Evolutionary conservation across 1,284 basidiomycete genomes (phyloP).

Genomic region (Leccinum fallax): DNA sequence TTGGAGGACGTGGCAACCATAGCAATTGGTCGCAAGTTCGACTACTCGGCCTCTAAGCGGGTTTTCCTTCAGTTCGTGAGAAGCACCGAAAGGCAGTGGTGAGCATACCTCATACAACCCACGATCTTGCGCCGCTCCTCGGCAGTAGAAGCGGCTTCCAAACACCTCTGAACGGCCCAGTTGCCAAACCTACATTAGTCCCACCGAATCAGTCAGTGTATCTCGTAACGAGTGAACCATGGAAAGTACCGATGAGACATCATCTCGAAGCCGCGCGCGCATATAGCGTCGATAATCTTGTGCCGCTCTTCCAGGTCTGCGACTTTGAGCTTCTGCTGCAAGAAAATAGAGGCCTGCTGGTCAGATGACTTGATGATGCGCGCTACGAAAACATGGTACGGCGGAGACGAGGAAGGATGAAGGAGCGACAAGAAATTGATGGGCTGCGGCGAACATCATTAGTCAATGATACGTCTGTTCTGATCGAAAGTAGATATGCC

Average conservation of each 20-base stretch:
- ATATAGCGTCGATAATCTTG: constrained; percentile 83
- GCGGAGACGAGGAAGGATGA: constrained; percentile 79
- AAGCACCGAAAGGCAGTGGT: constrained; percentile 4
- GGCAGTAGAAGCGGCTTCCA: constrained; percentile 69
- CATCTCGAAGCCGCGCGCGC: constrained; percentile 80
- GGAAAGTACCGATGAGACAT: constrained; percentile 74
- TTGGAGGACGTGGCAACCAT: constrained; percentile 83
- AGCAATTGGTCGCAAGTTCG: constrained; percentile 82
- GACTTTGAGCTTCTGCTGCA: constrained; percentile 85
- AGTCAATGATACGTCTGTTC: constrained; percentile 26
- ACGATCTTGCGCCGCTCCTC: constrained; percentile 80
- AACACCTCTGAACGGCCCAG: constrained; percentile 83
- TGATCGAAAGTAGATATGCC: constrained; percentile 14
- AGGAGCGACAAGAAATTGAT: constrained; percentile 83
- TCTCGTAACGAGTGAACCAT: constrained; percentile 5
- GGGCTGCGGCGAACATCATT: constrained; percentile 49
- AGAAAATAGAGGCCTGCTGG: constrained; percentile 85
- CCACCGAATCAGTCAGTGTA: constrained; percentile 17
- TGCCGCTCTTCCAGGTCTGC: constrained; percentile 74
- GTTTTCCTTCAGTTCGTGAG: constrained; percentile 9
- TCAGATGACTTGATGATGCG: constrained; percentile 85
- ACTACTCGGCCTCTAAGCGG: constrained; percentile 69
- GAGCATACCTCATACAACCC: constrained; percentile 71
- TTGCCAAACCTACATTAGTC: constrained; percentile 67
- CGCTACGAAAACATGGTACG: constrained; percentile 75